Base-by-base conservation (phyloP, 345 rosid species). In the Eucalyptus coolabah region DNA sequence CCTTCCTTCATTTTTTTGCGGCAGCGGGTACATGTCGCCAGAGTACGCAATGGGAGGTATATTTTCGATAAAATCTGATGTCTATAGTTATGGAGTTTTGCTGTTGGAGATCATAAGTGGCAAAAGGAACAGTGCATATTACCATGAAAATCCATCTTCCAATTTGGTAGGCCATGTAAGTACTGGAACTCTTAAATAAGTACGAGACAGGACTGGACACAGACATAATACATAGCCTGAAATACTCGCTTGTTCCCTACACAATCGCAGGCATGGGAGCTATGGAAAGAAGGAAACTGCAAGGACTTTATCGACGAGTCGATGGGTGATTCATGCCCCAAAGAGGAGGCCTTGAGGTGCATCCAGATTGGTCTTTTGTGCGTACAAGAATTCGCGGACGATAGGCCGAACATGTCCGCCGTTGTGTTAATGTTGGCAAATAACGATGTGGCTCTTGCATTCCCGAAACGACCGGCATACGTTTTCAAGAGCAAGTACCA, bases 291-390 rank as follows among this genome's bases (percentile, higher is more conserved):
- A 17, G 42, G 40, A 1, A 91, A 40, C 85, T 92, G 91, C 34
- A 2, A 54, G 88, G 93, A 92, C 44, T 37, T 93, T 10, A 90
- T 93, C 18, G 96, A 95, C 45, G 54, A 59, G 9, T 88, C 89
- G 37, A 45, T 94, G 50, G 89, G 53, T 9, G 91, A 89, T 12
- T 91, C 91, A 6, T 92, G 87, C 59, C 50, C 90, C 8, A 60
- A 30, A 8, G 47, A 89, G 12, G 94, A 95, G 89, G 90, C 92
- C 12, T 23, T 49, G 89, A 94, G 93, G 87, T 95, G 96, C 91
- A 90, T 95, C 63, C 95, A 94, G 19, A 92, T 95, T 5, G 97
- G 95, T 87, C 92, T 97, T 18, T 85, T 95, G 90, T 95, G 97
- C 50, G 95, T 94, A 50, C 97, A 96, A 94, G 96, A 95, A 88